These are phyloP conservation scores for Komagataella phaffii DNA, from an alignment of 805 yeast species.

Conservation along the genomic window DNA sequence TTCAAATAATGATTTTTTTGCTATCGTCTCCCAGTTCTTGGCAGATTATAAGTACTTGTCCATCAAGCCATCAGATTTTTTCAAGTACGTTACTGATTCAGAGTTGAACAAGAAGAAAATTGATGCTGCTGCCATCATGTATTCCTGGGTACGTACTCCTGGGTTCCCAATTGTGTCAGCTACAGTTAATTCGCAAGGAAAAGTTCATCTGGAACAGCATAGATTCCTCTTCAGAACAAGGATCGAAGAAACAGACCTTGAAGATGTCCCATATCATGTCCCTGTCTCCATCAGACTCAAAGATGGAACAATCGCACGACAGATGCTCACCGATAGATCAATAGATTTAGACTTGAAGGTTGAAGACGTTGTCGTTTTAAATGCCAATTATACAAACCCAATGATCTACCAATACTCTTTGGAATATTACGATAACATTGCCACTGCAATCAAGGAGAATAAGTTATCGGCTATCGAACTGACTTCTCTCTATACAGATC, in stretches of 20 bases:
- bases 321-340: conserved; percentile 29
- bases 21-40: conserved; percentile 9
- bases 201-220: conserved; percentile 23
- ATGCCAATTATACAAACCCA: conserved; percentile 31
- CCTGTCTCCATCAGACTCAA: conserved; percentile 34
- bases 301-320: conserved; percentile 22
- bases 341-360: conserved; percentile 17
- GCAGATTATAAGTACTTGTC: conserved; percentile 18
- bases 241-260: conserved; percentile 17
- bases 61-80: conserved; percentile 37
- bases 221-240: conserved; percentile 14
- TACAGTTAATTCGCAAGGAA: conserved; percentile 11
- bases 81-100: conserved; percentile 25
- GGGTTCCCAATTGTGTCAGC: conserved; percentile 46
- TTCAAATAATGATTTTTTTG: conserved; percentile 8
- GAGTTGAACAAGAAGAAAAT: conserved; percentile 14
- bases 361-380: conserved; percentile 23
- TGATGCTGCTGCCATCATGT: conserved; percentile 36
- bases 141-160: conserved; percentile 46
- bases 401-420: conserved; percentile 33
- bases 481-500: conserved; percentile 23
- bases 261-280: conserved; percentile 47
- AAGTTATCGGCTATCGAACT: conserved; percentile 18
- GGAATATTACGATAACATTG: conserved; percentile 12
- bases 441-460: conserved; percentile 7